These are phyloP conservation scores for Amaranthus cruentus DNA, from an alignment of 148 eudicot genomes.

Conservation along the genomic window DNA sequence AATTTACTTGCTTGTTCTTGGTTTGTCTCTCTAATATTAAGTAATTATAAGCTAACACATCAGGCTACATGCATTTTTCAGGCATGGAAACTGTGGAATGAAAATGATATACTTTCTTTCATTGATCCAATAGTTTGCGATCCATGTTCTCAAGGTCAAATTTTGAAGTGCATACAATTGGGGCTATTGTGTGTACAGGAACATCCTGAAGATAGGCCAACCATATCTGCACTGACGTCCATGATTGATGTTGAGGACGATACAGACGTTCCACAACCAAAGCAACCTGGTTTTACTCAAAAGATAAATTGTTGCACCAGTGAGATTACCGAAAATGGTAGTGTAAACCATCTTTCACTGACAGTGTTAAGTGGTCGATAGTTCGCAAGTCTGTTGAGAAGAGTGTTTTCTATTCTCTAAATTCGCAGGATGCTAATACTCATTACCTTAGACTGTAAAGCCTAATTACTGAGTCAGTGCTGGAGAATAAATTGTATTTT, in stretches of 20 bases:
- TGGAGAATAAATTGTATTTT: no score
- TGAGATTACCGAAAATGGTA: not conserved
- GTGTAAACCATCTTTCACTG: conserved; percentile 4
- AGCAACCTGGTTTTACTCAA: conserved; percentile 32
- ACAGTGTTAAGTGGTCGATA: conserved; percentile 10
- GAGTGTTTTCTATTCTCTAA: no score
- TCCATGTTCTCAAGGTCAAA: conserved; percentile 16
- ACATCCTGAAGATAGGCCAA: conserved; percentile 41
- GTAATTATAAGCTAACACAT: not conserved
- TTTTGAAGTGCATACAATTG: conserved; percentile 36
- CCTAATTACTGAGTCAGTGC: no score
- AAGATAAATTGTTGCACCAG: not conserved
- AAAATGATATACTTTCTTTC: conserved; percentile 23
- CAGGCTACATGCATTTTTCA: conserved; percentile 15
- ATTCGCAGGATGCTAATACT: no score
- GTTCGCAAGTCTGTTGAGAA: not conserved
- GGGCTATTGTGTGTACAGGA: conserved; percentile 64
- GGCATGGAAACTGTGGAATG: conserved; percentile 64
- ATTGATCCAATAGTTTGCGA: conserved; percentile 26
- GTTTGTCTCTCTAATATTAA: not conserved
- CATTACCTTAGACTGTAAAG: no score
- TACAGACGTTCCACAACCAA: conserved; percentile 28
- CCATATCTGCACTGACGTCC: conserved; percentile 27
- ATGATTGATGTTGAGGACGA: conserved; percentile 38
- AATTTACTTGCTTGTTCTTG: no score